phyloP scores from a whole-genome alignment of 2,329 filamentous ascomycete species.

The Neonectria sp. region DNA sequence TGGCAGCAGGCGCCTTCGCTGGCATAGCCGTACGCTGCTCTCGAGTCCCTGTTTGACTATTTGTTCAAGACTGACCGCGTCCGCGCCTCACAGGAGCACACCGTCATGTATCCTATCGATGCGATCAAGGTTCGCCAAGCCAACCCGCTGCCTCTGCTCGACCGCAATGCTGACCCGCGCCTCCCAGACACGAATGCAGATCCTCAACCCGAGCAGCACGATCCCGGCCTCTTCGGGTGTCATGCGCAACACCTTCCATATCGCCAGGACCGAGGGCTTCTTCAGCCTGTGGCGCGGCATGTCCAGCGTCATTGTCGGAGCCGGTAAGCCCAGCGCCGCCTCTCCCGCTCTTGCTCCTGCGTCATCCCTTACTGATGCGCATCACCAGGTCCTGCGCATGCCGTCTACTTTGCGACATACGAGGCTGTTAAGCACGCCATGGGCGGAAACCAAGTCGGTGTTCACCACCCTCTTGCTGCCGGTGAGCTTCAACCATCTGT shows the following conservation, averaged over 20 bases:
- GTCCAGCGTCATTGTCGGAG: slow-evolving; percentile 95
- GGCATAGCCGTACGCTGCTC: slow-evolving; percentile 84
- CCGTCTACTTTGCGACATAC: slow-evolving; percentile 98
- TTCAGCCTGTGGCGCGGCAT: slow-evolving; percentile 96
- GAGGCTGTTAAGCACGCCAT: slow-evolving; percentile 97
- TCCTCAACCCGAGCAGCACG: slow-evolving; percentile 85
- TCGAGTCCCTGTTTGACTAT: not conserved
- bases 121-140: slow-evolving; percentile 84
- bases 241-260: slow-evolving; percentile 92
- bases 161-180: slow-evolving; percentile 36
- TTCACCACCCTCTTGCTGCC: slow-evolving; percentile 93
- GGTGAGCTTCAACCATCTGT: slow-evolving; percentile 68
- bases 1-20: slow-evolving; percentile 96
- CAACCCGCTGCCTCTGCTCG: slow-evolving; percentile 7
- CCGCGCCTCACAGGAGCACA: slow-evolving; percentile 80
- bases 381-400: slow-evolving; percentile 89
- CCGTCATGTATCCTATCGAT: slow-evolving; percentile 99
- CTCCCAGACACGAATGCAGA: slow-evolving; percentile 94
- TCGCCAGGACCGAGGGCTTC: slow-evolving; percentile 90
- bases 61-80: slow-evolving; percentile 34
- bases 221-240: slow-evolving; percentile 90
- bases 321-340: slow-evolving; percentile 73
- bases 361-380: slow-evolving; percentile 36
- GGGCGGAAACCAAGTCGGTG: slow-evolving; percentile 89
- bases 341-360: slow-evolving; percentile 6